Evolutionary conservation across 2,329 filamentous ascomycete genomes (phyloP), one percentile per base, ranked within the genome.

Genomic region (Trichoderma simmonsii): DNA sequence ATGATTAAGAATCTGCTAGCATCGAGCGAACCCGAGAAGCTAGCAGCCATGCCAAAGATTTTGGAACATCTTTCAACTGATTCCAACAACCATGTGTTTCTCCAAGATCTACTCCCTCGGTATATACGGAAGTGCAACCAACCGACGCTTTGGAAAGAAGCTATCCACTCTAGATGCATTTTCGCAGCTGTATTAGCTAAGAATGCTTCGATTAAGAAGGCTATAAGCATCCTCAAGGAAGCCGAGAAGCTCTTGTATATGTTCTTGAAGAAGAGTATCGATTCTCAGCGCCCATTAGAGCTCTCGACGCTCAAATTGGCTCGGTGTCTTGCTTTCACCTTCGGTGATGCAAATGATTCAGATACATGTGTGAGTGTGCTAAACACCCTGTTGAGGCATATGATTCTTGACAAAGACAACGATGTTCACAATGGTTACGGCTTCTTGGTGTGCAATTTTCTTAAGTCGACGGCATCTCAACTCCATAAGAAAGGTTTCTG

Each of bases 361-460:
- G 28, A 60, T 2, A 9, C 15, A 9, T 60, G 26, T 7, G 9
- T 6, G 3, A 60, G 15, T 34, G 28, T 60, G 0, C 15, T 60
- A 60, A 18, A 2, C 36, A 18, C 14, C 36, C 2, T 2, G 3
- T 39, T 39, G 7, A 6, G 18, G 2, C 2, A 39, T 39, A 39
- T 8, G 14, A 1, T 1, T 8, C 1, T 18, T 8, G 36, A 18
- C 6, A 1, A 39, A 8, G 0, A 3, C 36, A 39, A 1, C 0
- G 36, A 39, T 39, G 1, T 7, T 3, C 0, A 4, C n/a, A 51
- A 1, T 21, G n/a, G n/a, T 0, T 51, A 21, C 24, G 24, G 24
- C 24, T 3, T 3, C 24, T 24, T 24, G 24, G 24, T 24, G 24
- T 24, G 24, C 24, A 24, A 24, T 3, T 24, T 24, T 24, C 24